Percentiles rank a stretch among this genome's conserved stretches.
phyloP scores from a whole-genome alignment of 177 flowering plant species.

The Vitis hybrid region DNA sequence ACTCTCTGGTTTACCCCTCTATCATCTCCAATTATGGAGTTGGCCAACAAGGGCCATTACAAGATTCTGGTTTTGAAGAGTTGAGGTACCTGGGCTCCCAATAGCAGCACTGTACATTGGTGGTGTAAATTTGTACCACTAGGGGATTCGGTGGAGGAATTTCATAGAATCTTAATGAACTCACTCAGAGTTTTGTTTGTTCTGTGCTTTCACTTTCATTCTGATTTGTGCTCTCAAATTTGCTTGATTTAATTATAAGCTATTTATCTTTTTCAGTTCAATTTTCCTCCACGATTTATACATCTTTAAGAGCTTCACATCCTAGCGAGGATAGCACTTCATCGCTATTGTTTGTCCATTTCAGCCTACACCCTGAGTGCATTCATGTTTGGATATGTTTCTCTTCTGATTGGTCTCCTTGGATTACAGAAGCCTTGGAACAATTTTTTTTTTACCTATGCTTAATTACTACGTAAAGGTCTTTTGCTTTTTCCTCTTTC shows the following conservation, averaged over 20 bases:
- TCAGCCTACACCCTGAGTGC: not conserved
- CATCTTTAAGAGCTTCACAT: too few relatives aligned
- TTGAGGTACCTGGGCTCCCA: slow-evolving; percentile 28
- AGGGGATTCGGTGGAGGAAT: slow-evolving; percentile 8
- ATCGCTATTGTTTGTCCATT: not conserved
- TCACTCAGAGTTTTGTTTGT: slow-evolving; percentile 9
- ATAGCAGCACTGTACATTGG: slow-evolving; percentile 16
- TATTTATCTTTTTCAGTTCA: too few relatives aligned
- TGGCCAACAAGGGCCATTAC: slow-evolving; percentile 30
- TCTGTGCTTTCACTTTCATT: not conserved
- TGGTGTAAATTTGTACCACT: slow-evolving; percentile 33
- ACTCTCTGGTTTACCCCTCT: slow-evolving; percentile 30
- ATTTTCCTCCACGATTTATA: too few relatives aligned
- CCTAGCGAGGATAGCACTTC: too few relatives aligned
- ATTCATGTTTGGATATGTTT: not conserved
- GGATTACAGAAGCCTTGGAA: not conserved
- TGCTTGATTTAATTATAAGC: not conserved
- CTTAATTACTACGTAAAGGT: not conserved
- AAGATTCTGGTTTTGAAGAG: slow-evolving; percentile 26
- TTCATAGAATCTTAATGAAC: slow-evolving; percentile 18
- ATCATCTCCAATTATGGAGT: slow-evolving; percentile 27
- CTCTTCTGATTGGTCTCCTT: not conserved
- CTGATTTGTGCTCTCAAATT: not conserved
- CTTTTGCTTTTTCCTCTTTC: not conserved
- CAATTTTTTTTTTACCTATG: not conserved